Evolutionary conservation across 768 basidiomycete genomes (phyloP).

Genomic region (Sarcomyxa edulis): DNA sequence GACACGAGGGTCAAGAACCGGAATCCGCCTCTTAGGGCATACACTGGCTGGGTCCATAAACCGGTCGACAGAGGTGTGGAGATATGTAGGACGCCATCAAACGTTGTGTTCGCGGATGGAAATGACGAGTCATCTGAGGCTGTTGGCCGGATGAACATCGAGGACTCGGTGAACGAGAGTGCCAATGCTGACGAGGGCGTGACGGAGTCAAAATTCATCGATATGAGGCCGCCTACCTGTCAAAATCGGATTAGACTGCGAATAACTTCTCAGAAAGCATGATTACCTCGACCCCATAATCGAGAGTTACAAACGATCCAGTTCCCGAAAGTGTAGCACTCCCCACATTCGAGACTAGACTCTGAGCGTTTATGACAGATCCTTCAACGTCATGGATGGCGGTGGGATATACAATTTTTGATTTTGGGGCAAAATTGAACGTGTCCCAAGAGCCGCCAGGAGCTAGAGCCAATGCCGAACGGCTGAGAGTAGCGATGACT

Average conservation of each 20-base stretch:
- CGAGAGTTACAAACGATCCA: slow-evolving; percentile 45
- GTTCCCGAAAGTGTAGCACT: slow-evolving; percentile 32
- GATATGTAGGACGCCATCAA: slow-evolving; percentile 37
- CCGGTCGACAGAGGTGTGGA: slow-evolving; percentile 30
- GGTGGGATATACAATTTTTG: slow-evolving; percentile 39
- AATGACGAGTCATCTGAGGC: slow-evolving; percentile 51
- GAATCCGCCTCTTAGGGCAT: slow-evolving; percentile 44
- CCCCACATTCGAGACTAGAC: slow-evolving; percentile 27
- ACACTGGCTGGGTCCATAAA: slow-evolving; percentile 43
- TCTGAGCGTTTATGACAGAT: slow-evolving; percentile 22
- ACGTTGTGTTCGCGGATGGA: slow-evolving; percentile 37
- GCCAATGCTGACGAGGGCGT: slow-evolving; percentile 31
- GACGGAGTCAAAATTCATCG: slow-evolving; percentile 34
- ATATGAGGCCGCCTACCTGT: slow-evolving; percentile 51
- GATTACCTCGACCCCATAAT: slow-evolving; percentile 50
- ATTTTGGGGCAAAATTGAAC: slow-evolving; percentile 45
- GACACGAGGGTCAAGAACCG: slow-evolving; percentile 47
- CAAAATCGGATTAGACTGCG: not conserved
- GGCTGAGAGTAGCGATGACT: not conserved
- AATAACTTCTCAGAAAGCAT: not conserved
- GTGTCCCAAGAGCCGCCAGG: slow-evolving; percentile 47
- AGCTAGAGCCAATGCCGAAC: slow-evolving; percentile 18
- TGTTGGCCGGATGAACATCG: slow-evolving; percentile 44
- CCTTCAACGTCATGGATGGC: slow-evolving; percentile 34
- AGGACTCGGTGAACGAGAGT: slow-evolving; percentile 56